Base-by-base conservation (phyloP, 768 basidiomycete species). In the Amanita pseudoporphyria region DNA sequence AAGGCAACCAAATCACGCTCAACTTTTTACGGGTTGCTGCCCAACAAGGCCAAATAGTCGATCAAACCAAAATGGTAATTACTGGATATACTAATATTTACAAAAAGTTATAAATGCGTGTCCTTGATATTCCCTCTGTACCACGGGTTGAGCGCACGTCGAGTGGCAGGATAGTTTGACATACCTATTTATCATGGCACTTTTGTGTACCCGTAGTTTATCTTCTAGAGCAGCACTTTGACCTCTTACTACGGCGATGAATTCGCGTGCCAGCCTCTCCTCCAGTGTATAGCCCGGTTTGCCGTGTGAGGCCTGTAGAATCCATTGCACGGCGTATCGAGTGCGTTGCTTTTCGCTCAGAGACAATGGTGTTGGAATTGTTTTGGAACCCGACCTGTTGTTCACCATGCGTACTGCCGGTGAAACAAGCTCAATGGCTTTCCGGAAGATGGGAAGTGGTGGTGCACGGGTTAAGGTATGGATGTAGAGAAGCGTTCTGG, bases 331-430 rank as follows among this genome's bases (percentile, higher is more conserved):
- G 3, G 81, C 92, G 42, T 69, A 74, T 30, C 78, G 73, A 39
- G 79, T 77, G 31, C 91, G 73, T 67, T 93, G 90, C 60, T 85
- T 79, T 67, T 92, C 90, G 46, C 72, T 81, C 50, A 96, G 70
- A 1, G 89, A 80, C 10, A 79, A 67, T 0, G 93, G 92, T 35
- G 73, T 77, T 38, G 72, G 64, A 9, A 81, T 62, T n/a, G 67
- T 72, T 66, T 92, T 92, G 14, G 81, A 77, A 2, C 79, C 78
- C 41, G 71, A 71, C 47, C 78, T 78, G 55, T 79, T 74, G 24
- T 74, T 77, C 52, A 79, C 60, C 5, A 70, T 70, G 21, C 80
- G 73, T 22, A 94, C 79, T 1, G 81, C 78, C 1, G 94, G 94
- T 3, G 87, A 74, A 1, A 79, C 82, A 2, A 73, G 60, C 19